Percentiles rank a stretch among this genome's conserved stretches.
phyloP scores from a whole-genome alignment of 805 yeast species.

The Schwanniomyces sp. region DNA sequence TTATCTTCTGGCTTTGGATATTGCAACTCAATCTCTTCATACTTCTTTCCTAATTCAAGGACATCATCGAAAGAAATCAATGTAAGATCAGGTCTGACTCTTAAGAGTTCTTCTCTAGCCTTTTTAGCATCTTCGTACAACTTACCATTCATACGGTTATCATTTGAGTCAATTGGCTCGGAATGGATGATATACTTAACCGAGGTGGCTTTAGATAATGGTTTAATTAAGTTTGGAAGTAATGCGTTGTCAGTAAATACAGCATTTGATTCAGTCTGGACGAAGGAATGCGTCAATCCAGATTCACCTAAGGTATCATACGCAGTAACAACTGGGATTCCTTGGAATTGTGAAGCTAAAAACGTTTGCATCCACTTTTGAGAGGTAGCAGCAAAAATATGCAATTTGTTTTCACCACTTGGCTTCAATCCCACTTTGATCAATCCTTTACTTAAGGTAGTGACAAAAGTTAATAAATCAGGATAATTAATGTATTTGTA shows the following conservation, averaged over 20 bases:
- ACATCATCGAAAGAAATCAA: slow-evolving; percentile 67
- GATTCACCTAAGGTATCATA: slow-evolving; percentile 92
- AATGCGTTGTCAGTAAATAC: slow-evolving; percentile 83
- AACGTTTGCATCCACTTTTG: slow-evolving; percentile 89
- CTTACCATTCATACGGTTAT: slow-evolving; percentile 63
- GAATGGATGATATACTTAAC: slow-evolving; percentile 72
- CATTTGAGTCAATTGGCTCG: slow-evolving; percentile 59
- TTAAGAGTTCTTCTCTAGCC: slow-evolving; percentile 59
- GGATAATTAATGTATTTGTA: slow-evolving; percentile 66
- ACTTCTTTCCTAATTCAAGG: slow-evolving; percentile 57
- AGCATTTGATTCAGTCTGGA: slow-evolving; percentile 76
- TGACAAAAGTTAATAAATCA: slow-evolving; percentile 51
- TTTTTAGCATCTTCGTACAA: slow-evolving; percentile 55
- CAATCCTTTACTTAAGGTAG: slow-evolving; percentile 72
- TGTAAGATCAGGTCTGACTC: slow-evolving; percentile 74
- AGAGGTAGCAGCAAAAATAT: slow-evolving; percentile 86
- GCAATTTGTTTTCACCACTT: slow-evolving; percentile 59
- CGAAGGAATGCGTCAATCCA: slow-evolving; percentile 82
- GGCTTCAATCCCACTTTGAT: slow-evolving; percentile 71
- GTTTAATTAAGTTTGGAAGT: slow-evolving; percentile 64
- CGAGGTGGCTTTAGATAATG: slow-evolving; percentile 60
- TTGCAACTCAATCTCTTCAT: slow-evolving; percentile 37
- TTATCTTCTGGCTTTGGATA: slow-evolving; percentile 59
- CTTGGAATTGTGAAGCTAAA: slow-evolving; percentile 73
- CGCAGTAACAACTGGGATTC: slow-evolving; percentile 89